A percentile compares a stretch with the other conserved stretches of the same genome.
Evolutionary conservation across 148 eudicot genomes (phyloP).

Genomic region (Gaultheria prostrata): DNA sequence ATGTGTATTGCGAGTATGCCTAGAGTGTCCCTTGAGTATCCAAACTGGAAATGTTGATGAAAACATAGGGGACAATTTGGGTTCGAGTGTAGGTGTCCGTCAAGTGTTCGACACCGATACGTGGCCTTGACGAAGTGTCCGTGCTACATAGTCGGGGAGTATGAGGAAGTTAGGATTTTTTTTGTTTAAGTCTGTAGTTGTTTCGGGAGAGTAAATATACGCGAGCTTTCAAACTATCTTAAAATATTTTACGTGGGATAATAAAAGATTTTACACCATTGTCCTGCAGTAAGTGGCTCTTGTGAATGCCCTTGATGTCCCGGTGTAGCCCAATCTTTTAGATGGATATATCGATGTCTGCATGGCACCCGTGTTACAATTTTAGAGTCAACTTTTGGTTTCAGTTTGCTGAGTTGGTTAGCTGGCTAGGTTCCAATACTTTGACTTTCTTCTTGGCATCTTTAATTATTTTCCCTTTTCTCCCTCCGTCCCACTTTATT

Average conservation of each 20-base stretch:
- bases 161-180: neutral
- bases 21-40: too few species aligned
- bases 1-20: too few species aligned
- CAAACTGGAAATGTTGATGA: too few species aligned
- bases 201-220: neutral
- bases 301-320: neutral
- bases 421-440: neutral
- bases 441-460: neutral
- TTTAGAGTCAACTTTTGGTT: neutral
- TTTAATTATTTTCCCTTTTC: neutral
- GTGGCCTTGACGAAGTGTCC: too few species aligned
- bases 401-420: neutral
- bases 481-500: too few species aligned
- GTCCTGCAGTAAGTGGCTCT: neutral
- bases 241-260: neutral
- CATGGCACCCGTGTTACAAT: neutral
- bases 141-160: too few species aligned
- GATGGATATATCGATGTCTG: neutral
- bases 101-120: too few species aligned
- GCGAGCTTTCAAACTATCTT: neutral
- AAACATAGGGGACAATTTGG: too few species aligned
- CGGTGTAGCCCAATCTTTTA: neutral
- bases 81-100: too few species aligned
- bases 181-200: neutral
- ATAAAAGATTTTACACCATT: neutral